These are phyloP conservation scores for Colletotrichum orbiculare DNA, from an alignment of 2,329 filamentous ascomycete genomes.

Conservation along the genomic window DNA sequence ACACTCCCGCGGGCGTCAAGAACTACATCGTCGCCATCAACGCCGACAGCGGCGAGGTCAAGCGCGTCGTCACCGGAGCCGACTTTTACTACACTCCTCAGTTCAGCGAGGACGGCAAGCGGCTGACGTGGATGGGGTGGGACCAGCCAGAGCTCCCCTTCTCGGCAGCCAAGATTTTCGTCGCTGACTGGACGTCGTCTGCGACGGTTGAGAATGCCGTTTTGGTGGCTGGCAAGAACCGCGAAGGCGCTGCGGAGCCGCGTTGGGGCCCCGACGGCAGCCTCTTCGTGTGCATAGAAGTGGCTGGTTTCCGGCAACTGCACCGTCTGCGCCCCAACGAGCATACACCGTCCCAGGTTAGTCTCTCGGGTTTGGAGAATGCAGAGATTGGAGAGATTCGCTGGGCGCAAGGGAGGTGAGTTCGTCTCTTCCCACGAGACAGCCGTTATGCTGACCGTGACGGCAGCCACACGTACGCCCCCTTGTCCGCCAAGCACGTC, in stretches of 20 bases:
- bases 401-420: slow-evolving; percentile 47
- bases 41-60: slow-evolving; percentile 52
- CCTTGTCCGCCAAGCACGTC: slow-evolving; percentile 48
- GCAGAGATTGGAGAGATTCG: slow-evolving; percentile 52
- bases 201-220: slow-evolving; percentile 45
- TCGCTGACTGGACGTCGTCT: slow-evolving; percentile 53
- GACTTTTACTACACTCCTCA: slow-evolving; percentile 65
- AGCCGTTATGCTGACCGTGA: slow-evolving; percentile 13
- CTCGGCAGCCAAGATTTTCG: slow-evolving; percentile 56
- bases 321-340: slow-evolving; percentile 49
- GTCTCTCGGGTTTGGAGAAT: slow-evolving; percentile 52
- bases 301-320: slow-evolving; percentile 58
- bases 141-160: slow-evolving; percentile 65
- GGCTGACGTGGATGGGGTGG: slow-evolving; percentile 66
- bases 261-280: slow-evolving; percentile 61
- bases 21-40: slow-evolving; percentile 55
- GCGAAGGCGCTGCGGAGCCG: slow-evolving; percentile 59
- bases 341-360: slow-evolving; percentile 44
- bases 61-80: slow-evolving; percentile 53
- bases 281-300: slow-evolving; percentile 61
- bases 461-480: slow-evolving; percentile 52
- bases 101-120: slow-evolving; percentile 58
- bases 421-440: not conserved
- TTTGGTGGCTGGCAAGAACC: slow-evolving; percentile 54
- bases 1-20: slow-evolving; percentile 46